These are phyloP conservation scores for Rhizopogon salebrosus DNA, from an alignment of 768 basidiomycete genomes.

Conservation along the genomic window DNA sequence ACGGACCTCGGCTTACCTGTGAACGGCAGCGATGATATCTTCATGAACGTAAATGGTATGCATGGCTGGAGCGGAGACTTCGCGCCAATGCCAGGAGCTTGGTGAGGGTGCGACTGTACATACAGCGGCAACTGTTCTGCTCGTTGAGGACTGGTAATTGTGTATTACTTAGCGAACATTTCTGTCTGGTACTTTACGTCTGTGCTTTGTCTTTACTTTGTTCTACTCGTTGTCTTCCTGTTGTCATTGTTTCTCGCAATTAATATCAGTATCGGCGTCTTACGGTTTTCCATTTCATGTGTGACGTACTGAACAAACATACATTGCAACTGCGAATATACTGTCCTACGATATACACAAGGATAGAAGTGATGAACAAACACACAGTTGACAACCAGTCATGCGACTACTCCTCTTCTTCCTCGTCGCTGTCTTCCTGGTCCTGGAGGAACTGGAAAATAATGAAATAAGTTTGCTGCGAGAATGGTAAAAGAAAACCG, in stretches of 20 bases:
- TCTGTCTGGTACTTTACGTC: neutral
- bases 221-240: conserved; percentile 1
- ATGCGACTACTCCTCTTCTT: conserved; percentile 41
- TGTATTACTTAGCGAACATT: neutral
- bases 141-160: neutral
- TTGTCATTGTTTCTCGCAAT: neutral
- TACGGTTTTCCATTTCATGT: neutral
- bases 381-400: neutral
- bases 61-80: conserved; percentile 79
- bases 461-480: conserved; percentile 35
- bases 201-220: neutral
- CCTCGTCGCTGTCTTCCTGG: conserved; percentile 75
- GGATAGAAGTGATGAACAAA: neutral
- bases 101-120: conserved; percentile 43
- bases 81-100: conserved; percentile 75
- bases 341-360: neutral
- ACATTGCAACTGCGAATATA: neutral
- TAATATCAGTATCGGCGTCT: neutral
- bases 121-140: neutral
- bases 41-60: conserved; percentile 65
- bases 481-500: neutral
- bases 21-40: conserved; percentile 89
- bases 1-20: conserved; percentile 88
- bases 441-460: conserved; percentile 76
- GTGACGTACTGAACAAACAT: conserved; percentile 1